Conservation (phyloP, 176 grass and related monocot genomes). For the Musa beccarii region DNA sequence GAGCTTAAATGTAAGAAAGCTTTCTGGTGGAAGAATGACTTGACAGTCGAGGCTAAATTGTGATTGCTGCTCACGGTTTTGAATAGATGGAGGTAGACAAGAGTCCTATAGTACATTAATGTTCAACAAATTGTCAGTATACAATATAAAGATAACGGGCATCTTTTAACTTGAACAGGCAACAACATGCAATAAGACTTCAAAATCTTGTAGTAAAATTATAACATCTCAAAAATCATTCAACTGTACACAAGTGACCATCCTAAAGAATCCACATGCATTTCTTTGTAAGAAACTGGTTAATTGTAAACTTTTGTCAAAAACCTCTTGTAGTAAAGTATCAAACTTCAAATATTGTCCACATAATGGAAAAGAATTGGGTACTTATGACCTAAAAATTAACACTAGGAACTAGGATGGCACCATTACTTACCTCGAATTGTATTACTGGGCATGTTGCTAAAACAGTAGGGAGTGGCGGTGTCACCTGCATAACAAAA, state of each 20-base stretch:
- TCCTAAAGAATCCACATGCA: not conserved
- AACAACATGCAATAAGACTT: not conserved
- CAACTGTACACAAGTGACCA: not conserved
- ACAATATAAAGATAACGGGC: not conserved
- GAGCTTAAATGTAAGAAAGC: constrained; percentile 85
- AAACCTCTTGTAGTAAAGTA: not conserved
- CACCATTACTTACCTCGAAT: constrained; percentile 53
- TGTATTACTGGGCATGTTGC: constrained; percentile 72
- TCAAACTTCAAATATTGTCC: not conserved
- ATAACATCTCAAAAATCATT: not conserved
- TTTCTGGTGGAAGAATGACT: constrained; percentile 79
- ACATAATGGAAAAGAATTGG: not conserved
- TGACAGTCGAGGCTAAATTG: constrained; percentile 60
- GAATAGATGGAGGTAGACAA: constrained; percentile 54
- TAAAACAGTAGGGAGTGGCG: constrained; percentile 66
- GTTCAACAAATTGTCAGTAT: not conserved
- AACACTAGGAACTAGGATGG: constrained; percentile 10
- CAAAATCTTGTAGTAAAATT: not conserved
- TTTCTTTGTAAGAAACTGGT: not conserved
- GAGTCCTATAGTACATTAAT: constrained; percentile 38
- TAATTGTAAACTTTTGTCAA: not conserved
- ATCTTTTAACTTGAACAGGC: not conserved
- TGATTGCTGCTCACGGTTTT: constrained; percentile 51
- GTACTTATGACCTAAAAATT: not conserved
- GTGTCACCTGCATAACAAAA: constrained; percentile 53